Base-by-base conservation (phyloP, 139 green algal species). In the Closterium sp. region DNA sequence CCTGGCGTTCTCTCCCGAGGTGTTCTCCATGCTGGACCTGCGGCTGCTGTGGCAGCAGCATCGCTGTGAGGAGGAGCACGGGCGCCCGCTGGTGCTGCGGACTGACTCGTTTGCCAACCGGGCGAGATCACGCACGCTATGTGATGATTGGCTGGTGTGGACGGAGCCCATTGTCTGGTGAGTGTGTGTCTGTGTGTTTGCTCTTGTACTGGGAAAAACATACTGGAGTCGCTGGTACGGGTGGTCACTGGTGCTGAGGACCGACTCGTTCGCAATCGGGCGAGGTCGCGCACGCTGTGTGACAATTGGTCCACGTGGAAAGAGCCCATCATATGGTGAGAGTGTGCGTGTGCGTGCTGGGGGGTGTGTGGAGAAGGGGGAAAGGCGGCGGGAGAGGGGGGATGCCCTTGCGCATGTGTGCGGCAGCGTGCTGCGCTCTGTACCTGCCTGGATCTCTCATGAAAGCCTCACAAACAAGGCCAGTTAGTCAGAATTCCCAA, bases 1-100 rank as follows among this genome's bases (percentile, higher is more conserved):
- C 89, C 30, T 93, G 2, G 25, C 21, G 8, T 93, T 93, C 66
- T 93, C 86, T 7, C 87, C 35, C 12, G 90, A 93, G 28, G 35
- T 93, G 23, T 92, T 93, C 32, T 93, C 34, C 86, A 93, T 93
- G 90, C 87, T 86, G 33, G 90, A 93, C 25, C n/a, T 90, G 86
- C 93, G 93, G 43, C 33, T 28, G 25, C 66, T 93, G 9, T 93
- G 90, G 90, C n/a, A 35, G 16, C 86, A n/a, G 28, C 86, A 93
- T 89, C 9, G 32, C 30, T 93, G 90, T 9, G 66, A 43, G 66
- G 19, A 31, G 33, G 88, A 19, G 25, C 33, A 92, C 30, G 89
- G 87, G 19, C 35, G 90, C 28, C 31, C 86, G 12, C 36, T 93
- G 28, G 28, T n/a, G 32, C 89, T 93, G 88, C 12, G 90, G 7